Evolutionary conservation across 2,329 filamentous ascomycete species (phyloP), one percentile per base, ranked within the genome.

Genomic region (Xylariaceae sp.): DNA sequence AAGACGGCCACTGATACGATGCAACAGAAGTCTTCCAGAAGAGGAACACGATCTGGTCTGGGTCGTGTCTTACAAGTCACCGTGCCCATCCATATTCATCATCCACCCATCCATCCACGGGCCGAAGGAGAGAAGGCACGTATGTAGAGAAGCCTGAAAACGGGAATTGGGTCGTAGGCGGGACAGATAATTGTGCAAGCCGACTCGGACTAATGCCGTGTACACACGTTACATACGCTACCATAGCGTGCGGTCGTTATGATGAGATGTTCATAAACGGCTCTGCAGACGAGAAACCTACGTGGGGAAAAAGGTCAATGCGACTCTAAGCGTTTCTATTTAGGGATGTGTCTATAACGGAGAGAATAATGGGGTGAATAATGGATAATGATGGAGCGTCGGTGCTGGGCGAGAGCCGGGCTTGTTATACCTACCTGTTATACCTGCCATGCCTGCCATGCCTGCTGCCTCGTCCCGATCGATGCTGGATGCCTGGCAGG

Each of bases 251-350:
- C 50, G 42, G 58, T 48, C 42, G 55, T 53, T 17, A 52, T 61
- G 51, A 56, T 53, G 50, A 58, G 61, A 58, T 54, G 55, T 54
- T 51, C 56, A 48, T 49, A 37, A 61, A 15, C 44, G 56, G 58
- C 50, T 60, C 50, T 56, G 57, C 17, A 57, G 23, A 60, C 50
- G 53, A 42, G 60, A n/a, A 53, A 57, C 60, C 23, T 53, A 47
- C 45, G 52, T 44, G 56, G 59, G 59, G 57, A 57, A 51, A 30
- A 30, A 55, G 34, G 56, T 39, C 48, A 57, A 62, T 63, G 60
- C 57, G 58, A 57, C 62, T 62, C 51, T 54, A 60, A 55, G 37
- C 37, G 51, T 64, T 30, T 62, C 62, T 64, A 64, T 62, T 62
- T 60, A 55, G 55, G 60, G 62, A 59, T 52, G 55, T 58, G 54